Evolutionary conservation across 345 rosid species (phyloP).

Genomic region (Citrus maxima): DNA sequence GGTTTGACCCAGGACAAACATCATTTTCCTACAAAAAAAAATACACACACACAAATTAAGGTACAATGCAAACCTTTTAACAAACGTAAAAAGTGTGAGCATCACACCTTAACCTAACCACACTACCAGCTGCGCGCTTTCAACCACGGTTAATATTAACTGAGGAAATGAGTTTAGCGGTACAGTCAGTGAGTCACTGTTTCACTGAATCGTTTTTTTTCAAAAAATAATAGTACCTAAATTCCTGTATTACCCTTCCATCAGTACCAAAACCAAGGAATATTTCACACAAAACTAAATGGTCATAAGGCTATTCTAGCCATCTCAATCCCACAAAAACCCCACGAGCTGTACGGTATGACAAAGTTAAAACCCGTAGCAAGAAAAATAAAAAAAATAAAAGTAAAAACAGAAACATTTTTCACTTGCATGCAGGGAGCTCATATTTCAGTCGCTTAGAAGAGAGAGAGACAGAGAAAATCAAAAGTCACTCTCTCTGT

Average conservation of each 20-base stretch:
- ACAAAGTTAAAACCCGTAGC: neutral
- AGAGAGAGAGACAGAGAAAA: neutral
- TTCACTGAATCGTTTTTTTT: neutral
- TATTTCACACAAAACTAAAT: neutral
- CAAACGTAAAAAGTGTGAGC: no score
- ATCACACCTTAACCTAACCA: neutral
- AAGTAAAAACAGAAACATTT: neutral
- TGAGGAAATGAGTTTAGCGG: neutral
- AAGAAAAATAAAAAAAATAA: neutral
- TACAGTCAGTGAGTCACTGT: neutral
- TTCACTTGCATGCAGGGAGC: neutral
- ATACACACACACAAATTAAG: no score
- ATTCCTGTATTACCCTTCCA: neutral
- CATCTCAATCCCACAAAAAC: neutral
- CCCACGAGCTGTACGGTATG: neutral
- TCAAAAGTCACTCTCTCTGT: neutral
- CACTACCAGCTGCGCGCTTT: neutral
- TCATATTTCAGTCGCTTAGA: neutral
- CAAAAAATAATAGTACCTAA: no score
- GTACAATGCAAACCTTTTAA: no score
- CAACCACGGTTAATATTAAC: neutral
- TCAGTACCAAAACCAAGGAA: neutral
- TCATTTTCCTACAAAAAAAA: no score
- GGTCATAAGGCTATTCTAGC: neutral
- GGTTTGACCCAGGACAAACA: accelerated